Base-by-base conservation (phyloP, 1,284 basidiomycete genomes). In the Golubevia sp. region DNA sequence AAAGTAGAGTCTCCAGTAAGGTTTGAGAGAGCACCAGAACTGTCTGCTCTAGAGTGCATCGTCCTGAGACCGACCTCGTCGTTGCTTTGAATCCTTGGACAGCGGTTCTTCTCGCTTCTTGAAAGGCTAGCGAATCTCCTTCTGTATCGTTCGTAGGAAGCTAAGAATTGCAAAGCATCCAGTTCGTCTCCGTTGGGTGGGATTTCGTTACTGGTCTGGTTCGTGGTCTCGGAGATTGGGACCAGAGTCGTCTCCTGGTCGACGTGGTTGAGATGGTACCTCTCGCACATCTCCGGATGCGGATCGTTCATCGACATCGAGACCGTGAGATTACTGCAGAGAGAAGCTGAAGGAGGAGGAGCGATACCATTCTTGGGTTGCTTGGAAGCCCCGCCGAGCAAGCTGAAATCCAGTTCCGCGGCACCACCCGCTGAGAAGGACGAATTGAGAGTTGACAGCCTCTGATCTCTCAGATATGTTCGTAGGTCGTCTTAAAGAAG, bases 161-260 rank as follows among this genome's bases (percentile, higher is more conserved):
- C 70, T 21, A 76, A 54, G 30, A 76, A 76, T 59, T 76, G 66
- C 53, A 76, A 63, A 1, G 71, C 71, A 52, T 74, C 71, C 2
- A 72, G 66, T 51, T 73, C 74, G 53, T 73, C 71, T 48, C 63
- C 65, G 55, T 7, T 48, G 27, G 15, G 11, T 44, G 30, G 25
- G 30, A 34, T 34, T 34, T 11, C 30, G 11, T 34, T 34, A 34
- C 30, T 34, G 4, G 30, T 34, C 30, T 34, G 30, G 11, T 11
- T 11, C 4, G 4, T 34, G 30, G 30, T 5, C 11, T 34, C 30
- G 30, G 30, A 34, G 11, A 34, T 34, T 3, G 30, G 30, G 30
- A 34, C 30, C 11, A 34, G 30, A 34, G 30, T 34, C 11, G 4
- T 34, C 30, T 34, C 30, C 11, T 34, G 30, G 11, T 34, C 30